Base-by-base conservation (phyloP, 192 early-diverging fungal species). In the Obelidium mucronatum region DNA sequence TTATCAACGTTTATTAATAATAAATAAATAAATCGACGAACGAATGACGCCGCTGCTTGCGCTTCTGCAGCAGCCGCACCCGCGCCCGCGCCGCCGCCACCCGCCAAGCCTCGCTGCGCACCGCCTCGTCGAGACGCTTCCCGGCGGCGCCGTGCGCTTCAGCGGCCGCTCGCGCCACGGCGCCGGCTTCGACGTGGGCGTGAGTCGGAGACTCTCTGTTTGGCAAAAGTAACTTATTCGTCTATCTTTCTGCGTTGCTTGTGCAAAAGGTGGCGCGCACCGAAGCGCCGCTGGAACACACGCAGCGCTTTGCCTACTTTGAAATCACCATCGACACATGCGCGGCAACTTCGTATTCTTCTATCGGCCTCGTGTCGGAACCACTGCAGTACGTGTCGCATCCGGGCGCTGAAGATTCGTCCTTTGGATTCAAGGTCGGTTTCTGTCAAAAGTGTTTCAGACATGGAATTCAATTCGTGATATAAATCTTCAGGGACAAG, bases 301-400 rank as follows among this genome's bases (percentile, higher is more conserved):
- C 24, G n/a, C 5, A 1, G 6, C 8, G 52, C 30, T 67, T 54
- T 51, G 40, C n/a, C 42, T 76, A 76, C 75, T 76, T 76, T 76
- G 75, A 76, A 44, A 54, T 68, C 31, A 67, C 64, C 11, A 62
- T 76, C 33, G 17, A 37, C 11, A 34, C 39, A 31, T 62, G 28
- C 24, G n/a, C 58, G 6, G 31, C 26, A 15, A 55, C 61, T 4
- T 40, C 30, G 8, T 64, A 61, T 58, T 28, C 58, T 24, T 65
- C 60, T 31, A 30, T 68, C 11, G 67, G 67, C 26, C 67, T 68
- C 35, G 67, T 68, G 19, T 28, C 40, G 19, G 15, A 51, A 44
- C 73, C 59, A n/a, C 40, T 30, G 8, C 58, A 61, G 61, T 40
- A 40, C 24, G 60, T 61, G 13, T 52, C 59, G 6, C 55, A 58